Percentiles rank a stretch among this genome's conserved stretches.
These are phyloP conservation scores for Backusella parvicylindrica DNA, from an alignment of 192 early-diverging fungal genomes.

Conservation along the genomic window DNA sequence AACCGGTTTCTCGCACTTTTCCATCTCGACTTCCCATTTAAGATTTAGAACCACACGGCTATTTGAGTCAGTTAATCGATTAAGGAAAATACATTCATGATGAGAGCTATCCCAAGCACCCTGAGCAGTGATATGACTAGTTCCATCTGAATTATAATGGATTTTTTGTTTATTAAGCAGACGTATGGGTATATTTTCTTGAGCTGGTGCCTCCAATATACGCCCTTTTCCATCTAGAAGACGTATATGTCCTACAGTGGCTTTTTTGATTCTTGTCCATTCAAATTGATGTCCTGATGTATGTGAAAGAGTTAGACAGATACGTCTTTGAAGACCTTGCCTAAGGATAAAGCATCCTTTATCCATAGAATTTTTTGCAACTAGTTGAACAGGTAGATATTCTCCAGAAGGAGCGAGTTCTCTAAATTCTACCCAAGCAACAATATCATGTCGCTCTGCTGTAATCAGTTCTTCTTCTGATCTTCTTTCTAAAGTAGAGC, in stretches of 20 bases:
- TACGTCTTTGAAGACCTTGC: slow-evolving; percentile 74
- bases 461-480: slow-evolving; percentile 59
- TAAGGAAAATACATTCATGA: slow-evolving; percentile 62
- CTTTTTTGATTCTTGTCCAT: slow-evolving; percentile 44
- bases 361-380: slow-evolving; percentile 43
- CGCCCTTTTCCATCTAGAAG: slow-evolving; percentile 58
- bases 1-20: slow-evolving; percentile 54
- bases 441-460: slow-evolving; percentile 67
- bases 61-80: slow-evolving; percentile 54
- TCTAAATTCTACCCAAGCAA: slow-evolving; percentile 62
- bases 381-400: slow-evolving; percentile 54
- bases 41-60: slow-evolving; percentile 60
- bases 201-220: slow-evolving; percentile 46
- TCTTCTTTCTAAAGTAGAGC: slow-evolving; percentile 16
- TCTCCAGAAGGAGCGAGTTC: slow-evolving; percentile 61
- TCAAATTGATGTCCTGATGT: slow-evolving; percentile 64
- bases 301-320: slow-evolving; percentile 62
- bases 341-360: slow-evolving; percentile 60
- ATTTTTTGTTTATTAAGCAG: slow-evolving; percentile 43
- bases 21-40: slow-evolving; percentile 53
- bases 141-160: slow-evolving; percentile 54
- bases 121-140: slow-evolving; percentile 51
- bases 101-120: slow-evolving; percentile 78
- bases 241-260: slow-evolving; percentile 46
- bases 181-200: slow-evolving; percentile 47